Conservation (phyloP, 805 yeast species). For the Starmerella lactis-condensi region DNA sequence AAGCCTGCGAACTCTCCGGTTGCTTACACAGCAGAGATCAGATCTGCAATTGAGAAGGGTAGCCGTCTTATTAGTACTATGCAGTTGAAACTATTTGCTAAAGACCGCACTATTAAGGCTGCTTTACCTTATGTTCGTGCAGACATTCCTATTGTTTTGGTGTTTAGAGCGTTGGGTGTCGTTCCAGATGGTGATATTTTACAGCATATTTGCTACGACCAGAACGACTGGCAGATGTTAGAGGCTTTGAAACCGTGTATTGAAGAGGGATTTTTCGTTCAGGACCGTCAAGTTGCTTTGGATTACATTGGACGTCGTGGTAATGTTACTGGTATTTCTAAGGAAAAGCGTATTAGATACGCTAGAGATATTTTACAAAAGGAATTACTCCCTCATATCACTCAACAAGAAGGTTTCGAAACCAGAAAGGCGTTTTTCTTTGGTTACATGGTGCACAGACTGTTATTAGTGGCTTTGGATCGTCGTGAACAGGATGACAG, state of each 20-base stretch:
- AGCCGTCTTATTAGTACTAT: slow-evolving; percentile 82
- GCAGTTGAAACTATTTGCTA: slow-evolving; percentile 80
- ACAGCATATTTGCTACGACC: slow-evolving; percentile 95
- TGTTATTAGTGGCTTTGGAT: slow-evolving; percentile 85
- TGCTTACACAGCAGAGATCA: slow-evolving; percentile 86
- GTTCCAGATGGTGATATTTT: slow-evolving; percentile 98
- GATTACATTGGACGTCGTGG: slow-evolving; percentile 98
- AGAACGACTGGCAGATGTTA: slow-evolving; percentile 97
- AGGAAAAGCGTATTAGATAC: slow-evolving; percentile 94
- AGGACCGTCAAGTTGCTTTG: slow-evolving; percentile 92
- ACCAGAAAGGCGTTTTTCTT: slow-evolving; percentile 90
- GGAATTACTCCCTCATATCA: slow-evolving; percentile 90
- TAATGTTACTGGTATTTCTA: slow-evolving; percentile 84
- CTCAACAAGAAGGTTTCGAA: slow-evolving; percentile 93
- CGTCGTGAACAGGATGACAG: slow-evolving; percentile 97
- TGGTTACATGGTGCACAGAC: slow-evolving; percentile 94
- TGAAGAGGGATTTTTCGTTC: slow-evolving; percentile 96
- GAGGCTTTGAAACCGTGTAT: slow-evolving; percentile 98
- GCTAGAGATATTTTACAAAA: slow-evolving; percentile 93
- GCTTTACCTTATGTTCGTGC: slow-evolving; percentile 91
- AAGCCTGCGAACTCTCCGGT: slow-evolving; percentile 95
- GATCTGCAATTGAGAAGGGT: slow-evolving; percentile 94
- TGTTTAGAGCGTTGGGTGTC: slow-evolving; percentile 92
- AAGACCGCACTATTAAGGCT: slow-evolving; percentile 73
- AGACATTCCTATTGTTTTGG: slow-evolving; percentile 92